Conservation (phyloP, 768 basidiomycete genomes). For the Amanita inopinata region DNA sequence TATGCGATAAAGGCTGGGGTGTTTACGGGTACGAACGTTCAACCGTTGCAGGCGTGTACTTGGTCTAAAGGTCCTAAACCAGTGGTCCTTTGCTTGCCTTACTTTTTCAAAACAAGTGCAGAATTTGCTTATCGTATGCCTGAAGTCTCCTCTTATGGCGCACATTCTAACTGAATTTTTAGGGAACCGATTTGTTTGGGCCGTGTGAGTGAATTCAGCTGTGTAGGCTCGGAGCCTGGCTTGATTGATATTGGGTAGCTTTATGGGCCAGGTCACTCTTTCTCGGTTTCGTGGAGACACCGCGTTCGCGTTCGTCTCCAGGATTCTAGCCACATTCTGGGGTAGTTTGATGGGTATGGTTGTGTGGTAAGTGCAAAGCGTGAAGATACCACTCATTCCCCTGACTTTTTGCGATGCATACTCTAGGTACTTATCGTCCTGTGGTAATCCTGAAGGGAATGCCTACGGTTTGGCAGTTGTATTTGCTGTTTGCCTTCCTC, state of each 20-base stretch:
- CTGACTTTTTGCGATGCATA: neutral
- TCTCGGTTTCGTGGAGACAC: slow-evolving; percentile 72
- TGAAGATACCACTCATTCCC: neutral
- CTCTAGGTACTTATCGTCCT: slow-evolving; percentile 53
- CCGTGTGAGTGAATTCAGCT: slow-evolving; percentile 35
- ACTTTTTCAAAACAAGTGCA: slow-evolving; percentile 44
- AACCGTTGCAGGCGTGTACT: neutral
- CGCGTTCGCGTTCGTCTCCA: slow-evolving; percentile 49
- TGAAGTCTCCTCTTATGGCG: slow-evolving; percentile 16
- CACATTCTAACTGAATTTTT: slow-evolving; percentile 5
- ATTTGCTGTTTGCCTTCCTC: slow-evolving; percentile 59
- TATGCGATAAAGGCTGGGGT: slow-evolving; percentile 67
- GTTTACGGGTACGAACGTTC: slow-evolving; percentile 37
- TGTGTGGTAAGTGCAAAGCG: slow-evolving; percentile 44
- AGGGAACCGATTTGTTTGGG: slow-evolving; percentile 67
- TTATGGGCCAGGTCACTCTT: slow-evolving; percentile 69
- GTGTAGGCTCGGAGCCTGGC: too few species aligned
- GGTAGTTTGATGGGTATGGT: slow-evolving; percentile 54
- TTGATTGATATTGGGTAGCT: slow-evolving; percentile 25
- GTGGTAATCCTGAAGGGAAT: slow-evolving; percentile 49
- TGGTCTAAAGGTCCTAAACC: neutral
- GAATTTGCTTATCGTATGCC: slow-evolving; percentile 43
- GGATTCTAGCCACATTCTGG: slow-evolving; percentile 54
- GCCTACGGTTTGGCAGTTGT: slow-evolving; percentile 64
- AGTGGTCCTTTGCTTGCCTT: slow-evolving; percentile 54